Percentiles rank a stretch among this genome's conserved stretches.
Evolutionary conservation across 2,329 filamentous ascomycete genomes (phyloP).

Genomic region (Claviceps citrina): DNA sequence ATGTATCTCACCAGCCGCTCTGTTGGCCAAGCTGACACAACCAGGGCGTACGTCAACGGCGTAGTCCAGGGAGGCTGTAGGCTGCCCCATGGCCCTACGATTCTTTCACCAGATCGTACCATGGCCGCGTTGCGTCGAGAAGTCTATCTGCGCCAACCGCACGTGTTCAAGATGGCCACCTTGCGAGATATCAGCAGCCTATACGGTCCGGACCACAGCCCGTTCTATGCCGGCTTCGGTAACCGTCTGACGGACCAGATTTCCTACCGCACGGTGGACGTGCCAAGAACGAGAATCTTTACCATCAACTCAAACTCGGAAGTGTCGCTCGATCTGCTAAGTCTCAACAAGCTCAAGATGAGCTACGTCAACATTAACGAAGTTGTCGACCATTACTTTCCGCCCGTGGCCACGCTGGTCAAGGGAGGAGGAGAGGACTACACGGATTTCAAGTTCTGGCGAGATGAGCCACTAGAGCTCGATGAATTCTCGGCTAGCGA

Average conservation of each 20-base stretch:
- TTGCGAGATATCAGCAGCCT: conserved; percentile 83
- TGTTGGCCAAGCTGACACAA: conserved; percentile 84
- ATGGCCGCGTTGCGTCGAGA: conserved; percentile 86
- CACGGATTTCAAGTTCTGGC: conserved; percentile 96
- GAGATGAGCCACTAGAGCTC: conserved; percentile 66
- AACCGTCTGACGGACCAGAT: conserved; percentile 93
- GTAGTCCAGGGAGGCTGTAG: conserved; percentile 77
- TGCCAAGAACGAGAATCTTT: conserved; percentile 86
- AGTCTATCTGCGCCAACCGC: conserved; percentile 87
- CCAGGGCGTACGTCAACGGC: conserved; percentile 75
- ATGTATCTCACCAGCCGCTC: conserved; percentile 93
- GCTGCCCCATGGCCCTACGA: conserved; percentile 80
- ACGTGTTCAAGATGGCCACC: conserved; percentile 99
- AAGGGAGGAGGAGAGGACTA: conserved; percentile 85
- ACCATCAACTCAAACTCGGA: conserved; percentile 98
- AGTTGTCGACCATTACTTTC: conserved; percentile 96
- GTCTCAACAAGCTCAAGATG: conserved; percentile 86
- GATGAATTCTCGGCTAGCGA: conserved; percentile 83
- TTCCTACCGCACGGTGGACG: conserved; percentile 89
- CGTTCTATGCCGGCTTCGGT: conserved; percentile 94
- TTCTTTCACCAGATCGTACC: conserved; percentile 85
- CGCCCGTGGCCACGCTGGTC: conserved; percentile 72
- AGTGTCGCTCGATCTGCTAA: conserved; percentile 78
- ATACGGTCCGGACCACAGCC: conserved; percentile 60
- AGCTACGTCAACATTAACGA: conserved; percentile 96